Evolutionary conservation across 2,329 filamentous ascomycete genomes (phyloP), one percentile per base, ranked within the genome.

Genomic region (Stachybotrys chartarum): DNA sequence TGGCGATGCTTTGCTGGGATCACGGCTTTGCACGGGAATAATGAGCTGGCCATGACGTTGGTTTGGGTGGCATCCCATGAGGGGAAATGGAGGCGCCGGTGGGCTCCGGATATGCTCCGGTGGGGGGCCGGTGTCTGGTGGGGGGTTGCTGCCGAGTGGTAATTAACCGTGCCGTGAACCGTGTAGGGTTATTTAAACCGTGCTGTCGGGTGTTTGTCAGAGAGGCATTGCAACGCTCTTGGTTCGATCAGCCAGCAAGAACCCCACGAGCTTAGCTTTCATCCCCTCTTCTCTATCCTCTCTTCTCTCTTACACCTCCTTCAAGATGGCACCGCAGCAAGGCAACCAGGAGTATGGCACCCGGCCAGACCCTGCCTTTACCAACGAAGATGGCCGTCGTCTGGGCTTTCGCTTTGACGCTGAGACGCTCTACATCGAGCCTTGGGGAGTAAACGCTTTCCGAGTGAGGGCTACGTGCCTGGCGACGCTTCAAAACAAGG

Each of bases 341-440:
- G 56, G 57, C 6, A 58, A 60, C 49, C 56, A 60, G 35, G 58
- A 58, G 17, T 58, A 58, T 39, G 58, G 58, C 31, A 60, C 58
- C 30, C 53, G 55, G 35, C 58, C 58, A 1, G 57, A 60, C 35
- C 58, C 58, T 46, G 51, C 58, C 5, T 60, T 60, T 17, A 57
- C 56, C 42, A 49, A 48, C 30, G 52, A 58, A 6, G 39, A 65
- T 45, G 60, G 58, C 8, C 58, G 61, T 39, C 59, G 60, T 7
- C 61, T 70, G 1, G 55, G 61, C 17, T 67, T 59, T 58, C 56
- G 55, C 10, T 71, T 63, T 56, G 75, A 79, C 61, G 72, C 71
- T 8, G 75, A 79, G 58, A 65, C 68, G 11, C 64, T 79, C 52
- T 77, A 73, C 70, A 68, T 79, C 47, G 74, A 79, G 54, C 64